Evolutionary conservation across 306 rosid genomes (phyloP), one percentile per base, ranked within the genome.

Genomic region (Ormosia semicastrata): DNA sequence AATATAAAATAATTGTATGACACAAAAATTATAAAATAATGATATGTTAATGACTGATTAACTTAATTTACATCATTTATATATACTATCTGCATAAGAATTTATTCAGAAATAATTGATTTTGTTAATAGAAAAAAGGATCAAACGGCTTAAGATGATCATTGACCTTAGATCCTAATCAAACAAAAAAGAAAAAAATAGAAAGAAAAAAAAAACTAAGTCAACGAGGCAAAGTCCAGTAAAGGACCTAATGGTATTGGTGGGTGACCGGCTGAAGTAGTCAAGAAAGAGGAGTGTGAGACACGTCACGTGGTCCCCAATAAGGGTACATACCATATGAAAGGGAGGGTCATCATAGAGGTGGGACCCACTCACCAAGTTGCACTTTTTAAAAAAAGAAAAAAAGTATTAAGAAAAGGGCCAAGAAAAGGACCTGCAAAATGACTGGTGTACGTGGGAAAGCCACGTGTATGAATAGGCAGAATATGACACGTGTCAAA

Each of bases 251-350:
- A n/a, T n/a, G 7, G 8, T 15, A 5, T 58, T 33, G 50, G 72
- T 60, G 54, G 77, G 78, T 49, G 63, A 75, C 82, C 75, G 71
- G 65, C 17, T 11, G 72, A 66, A 67, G 0, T 66, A 12, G 80
- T 49, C 17, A 14, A 76, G 70, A 5, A 14, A 33, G 4, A 29
- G 17, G 70, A 76, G 66, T 30, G 56, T 6, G 80, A 18, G 56
- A 59, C 88, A 84, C 86, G 84, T 84, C 87, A 84, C 86, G 68
- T 86, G 89, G 86, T 75, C 73, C 81, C 75, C 7, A 34, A 8
- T 5, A 43, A 8, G 58, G 66, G 40, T 32, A 32, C 66, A 18
- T 7, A 40, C 53, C 53, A 17, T 40, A 13, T 10, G 14, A 8
- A 30, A 24, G 29, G 8, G 17, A 53, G 36, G 36, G 71, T 65